Conservation (phyloP, 2,329 filamentous ascomycete genomes). For the Rutstroemia sp. region DNA sequence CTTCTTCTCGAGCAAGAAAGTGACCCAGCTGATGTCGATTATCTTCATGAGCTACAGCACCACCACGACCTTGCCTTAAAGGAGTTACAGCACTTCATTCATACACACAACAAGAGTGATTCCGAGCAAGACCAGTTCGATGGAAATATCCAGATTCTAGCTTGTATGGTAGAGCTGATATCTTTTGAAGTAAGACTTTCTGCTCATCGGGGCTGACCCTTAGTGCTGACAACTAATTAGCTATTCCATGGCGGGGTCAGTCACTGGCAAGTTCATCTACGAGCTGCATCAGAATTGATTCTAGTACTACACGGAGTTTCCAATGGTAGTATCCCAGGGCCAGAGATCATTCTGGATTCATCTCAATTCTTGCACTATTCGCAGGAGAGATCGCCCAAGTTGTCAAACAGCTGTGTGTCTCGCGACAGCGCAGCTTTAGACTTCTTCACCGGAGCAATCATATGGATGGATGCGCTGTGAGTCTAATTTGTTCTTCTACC, state of each 20-base stretch:
- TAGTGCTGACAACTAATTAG: slow-evolving; percentile 1
- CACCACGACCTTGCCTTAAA: slow-evolving; percentile 4
- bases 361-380: not conserved
- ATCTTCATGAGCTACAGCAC: slow-evolving; percentile 9
- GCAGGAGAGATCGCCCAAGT: not conserved
- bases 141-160: slow-evolving; percentile 4
- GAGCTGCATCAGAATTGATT: slow-evolving; percentile 44
- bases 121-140: slow-evolving; percentile 1
- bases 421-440: slow-evolving; percentile 4
- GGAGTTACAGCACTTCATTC: slow-evolving; percentile 1
- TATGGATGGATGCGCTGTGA: slow-evolving; percentile 7
- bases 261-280: slow-evolving; percentile 44
- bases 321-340: slow-evolving; percentile 1
- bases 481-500: not conserved
- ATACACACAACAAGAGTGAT: not conserved
- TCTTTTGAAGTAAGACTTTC: slow-evolving; percentile 4
- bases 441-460: slow-evolving; percentile 3
- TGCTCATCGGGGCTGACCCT: not conserved
- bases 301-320: slow-evolving; percentile 11
- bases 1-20: slow-evolving; percentile 11
- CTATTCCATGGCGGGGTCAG: slow-evolving; percentile 35
- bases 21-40: slow-evolving; percentile 3
- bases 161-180: slow-evolving; percentile 9
- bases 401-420: not conserved
- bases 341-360: not conserved